Evolutionary conservation across 495 filamentous ascomycete genomes (phyloP).

Genomic region (Neurospora sp.): DNA sequence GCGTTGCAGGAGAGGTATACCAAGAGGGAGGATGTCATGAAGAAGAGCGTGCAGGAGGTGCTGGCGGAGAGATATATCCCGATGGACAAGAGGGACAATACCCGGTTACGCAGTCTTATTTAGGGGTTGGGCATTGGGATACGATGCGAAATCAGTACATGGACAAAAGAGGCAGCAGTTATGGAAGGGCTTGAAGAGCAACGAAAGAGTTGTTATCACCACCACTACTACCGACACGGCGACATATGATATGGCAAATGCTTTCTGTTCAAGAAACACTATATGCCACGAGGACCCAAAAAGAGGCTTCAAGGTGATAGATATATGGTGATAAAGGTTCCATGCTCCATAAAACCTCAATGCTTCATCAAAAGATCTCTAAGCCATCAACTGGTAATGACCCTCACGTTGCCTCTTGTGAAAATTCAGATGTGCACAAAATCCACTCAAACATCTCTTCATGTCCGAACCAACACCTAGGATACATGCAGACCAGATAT

Average conservation of each 20-base stretch:
- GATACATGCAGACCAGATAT: background rate
- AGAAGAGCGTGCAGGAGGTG: slow-evolving; percentile 33
- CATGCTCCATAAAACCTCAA: background rate
- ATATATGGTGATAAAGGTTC: background rate
- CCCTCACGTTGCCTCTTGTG: too few relatives aligned
- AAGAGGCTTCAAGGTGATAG: background rate
- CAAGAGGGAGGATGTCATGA: slow-evolving; percentile 15
- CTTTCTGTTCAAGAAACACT: background rate
- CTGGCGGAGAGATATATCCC: slow-evolving; percentile 39
- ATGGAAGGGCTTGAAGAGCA: background rate
- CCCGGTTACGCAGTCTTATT: slow-evolving; percentile 8
- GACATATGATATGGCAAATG: background rate
- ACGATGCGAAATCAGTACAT: background rate
- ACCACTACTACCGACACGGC: background rate
- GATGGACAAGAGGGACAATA: slow-evolving; percentile 29
- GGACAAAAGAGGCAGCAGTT: background rate
- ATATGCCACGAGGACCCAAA: background rate
- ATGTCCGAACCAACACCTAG: background rate
- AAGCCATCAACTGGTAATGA: background rate
- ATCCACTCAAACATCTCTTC: background rate
- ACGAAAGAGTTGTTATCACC: background rate
- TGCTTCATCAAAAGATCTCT: background rate
- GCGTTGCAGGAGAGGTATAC: slow-evolving; percentile 38
- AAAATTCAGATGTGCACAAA: too few relatives aligned
- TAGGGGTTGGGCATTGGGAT: background rate